Evolutionary conservation across 768 basidiomycete genomes (phyloP), one percentile per base, ranked within the genome.

Genomic region (Rhizopogon vinicolor): DNA sequence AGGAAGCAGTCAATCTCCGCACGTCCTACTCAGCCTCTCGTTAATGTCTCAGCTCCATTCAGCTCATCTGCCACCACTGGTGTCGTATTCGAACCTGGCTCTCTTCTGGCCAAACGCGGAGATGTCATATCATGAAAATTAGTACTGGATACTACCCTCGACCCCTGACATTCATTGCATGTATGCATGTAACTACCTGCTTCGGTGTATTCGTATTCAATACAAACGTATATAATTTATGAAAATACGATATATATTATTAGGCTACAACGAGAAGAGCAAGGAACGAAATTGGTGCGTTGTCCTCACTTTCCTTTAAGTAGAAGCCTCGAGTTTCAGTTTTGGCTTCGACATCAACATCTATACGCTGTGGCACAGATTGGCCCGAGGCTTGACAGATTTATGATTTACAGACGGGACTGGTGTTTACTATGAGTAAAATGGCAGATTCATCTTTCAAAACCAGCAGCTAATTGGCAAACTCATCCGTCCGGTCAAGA

Each of bases 1-100:
- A 61, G 73, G 49, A 68, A 69, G 57, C 55, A 74, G 64, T 65
- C 68, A 61, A 58, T 71, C 64, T 68, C 62, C 60, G 58, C 39
- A 49, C 65, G 72, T 69, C 56, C 70, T 61, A 49, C 71, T 76
- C 79, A 79, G 60, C 78, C 84, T 44, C 75, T 85, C 14, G 63
- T 82, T 57, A 72, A 61, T 53, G 74, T 81, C 44, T 65, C 78
- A 33, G 70, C 82, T 22, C 75, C 80, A 18, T 67, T 62, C 12
- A 60, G 63, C n/a, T 53, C 65, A 40, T 60, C 64, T 2, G 40
- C 65, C 40, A 50, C 75, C 50, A 60, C 72, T 55, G 65, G 71
- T 41, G 72, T 79, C 54, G 73, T 81, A 8, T 92, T 92, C 62
- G 86, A 86, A 59, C 87, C 87, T 18, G 90, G 90, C 19, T 91